phyloP scores from a whole-genome alignment of 441 rosid species.

The Cnidoscolus chayamansa region DNA sequence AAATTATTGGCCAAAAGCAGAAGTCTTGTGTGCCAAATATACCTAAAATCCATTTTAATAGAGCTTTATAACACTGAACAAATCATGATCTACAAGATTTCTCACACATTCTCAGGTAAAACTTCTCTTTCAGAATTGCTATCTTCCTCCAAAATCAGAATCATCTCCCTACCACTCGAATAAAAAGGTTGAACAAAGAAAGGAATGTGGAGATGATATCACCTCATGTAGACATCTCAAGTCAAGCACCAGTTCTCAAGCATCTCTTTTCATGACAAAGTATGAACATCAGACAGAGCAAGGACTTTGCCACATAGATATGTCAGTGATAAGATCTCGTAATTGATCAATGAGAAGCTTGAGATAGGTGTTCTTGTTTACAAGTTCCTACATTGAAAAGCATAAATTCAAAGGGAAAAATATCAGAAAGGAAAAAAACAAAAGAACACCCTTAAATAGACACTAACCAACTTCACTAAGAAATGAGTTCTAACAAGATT shows the following conservation, averaged over 20 bases:
- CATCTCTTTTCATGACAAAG: background rate
- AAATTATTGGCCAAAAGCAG: background rate
- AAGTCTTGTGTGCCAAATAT: background rate
- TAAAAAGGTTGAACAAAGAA: background rate
- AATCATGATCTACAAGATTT: constrained; percentile 1
- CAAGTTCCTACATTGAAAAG: constrained; percentile 57
- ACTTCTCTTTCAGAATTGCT: background rate
- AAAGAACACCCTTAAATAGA: background rate
- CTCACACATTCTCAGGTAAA: background rate
- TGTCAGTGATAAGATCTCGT: constrained; percentile 66
- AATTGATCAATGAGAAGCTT: constrained; percentile 78
- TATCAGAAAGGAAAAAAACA: background rate
- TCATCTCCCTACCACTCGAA: background rate
- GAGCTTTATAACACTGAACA: constrained; percentile 7
- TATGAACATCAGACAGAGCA: constrained; percentile 47
- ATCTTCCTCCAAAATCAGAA: background rate
- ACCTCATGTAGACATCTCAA: constrained; percentile 12
- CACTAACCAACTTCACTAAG: background rate
- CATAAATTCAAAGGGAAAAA: constrained; percentile 12
- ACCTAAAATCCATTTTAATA: constrained; percentile 7
- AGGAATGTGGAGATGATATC: constrained; percentile 16
- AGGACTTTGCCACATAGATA: constrained; percentile 93
- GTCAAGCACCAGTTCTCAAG: constrained; percentile 1
- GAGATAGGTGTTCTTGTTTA: constrained; percentile 58
- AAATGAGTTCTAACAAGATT: no score